Evolutionary conservation across 2,329 filamentous ascomycete genomes (phyloP), one percentile per base, ranked within the genome.

Genomic region (Phialophora expanda): DNA sequence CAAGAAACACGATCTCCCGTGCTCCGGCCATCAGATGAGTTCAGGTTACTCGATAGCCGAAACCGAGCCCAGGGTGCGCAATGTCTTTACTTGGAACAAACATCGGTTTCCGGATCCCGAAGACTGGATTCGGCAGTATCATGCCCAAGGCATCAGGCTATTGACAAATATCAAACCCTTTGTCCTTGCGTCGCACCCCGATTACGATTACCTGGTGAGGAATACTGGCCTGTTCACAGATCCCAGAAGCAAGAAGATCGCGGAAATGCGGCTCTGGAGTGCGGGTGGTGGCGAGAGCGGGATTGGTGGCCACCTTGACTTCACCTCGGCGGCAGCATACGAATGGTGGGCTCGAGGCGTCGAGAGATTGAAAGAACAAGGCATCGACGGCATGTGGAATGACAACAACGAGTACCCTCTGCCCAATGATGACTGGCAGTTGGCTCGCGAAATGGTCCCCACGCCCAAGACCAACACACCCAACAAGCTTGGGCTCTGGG

Each of bases 381-480:
- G 89, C 0, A 89, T 92, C 63, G 89, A 91, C 70, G 89, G 84
- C 56, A 90, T 91, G 78, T 92, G 90, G 89, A 92, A 92, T 70
- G 89, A 92, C 74, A 92, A 92, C 76, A 92, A 91, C 70, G 89
- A 92, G 75, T 92, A 91, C 74, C 87, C 86, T 0, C 82, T 90
- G 2, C 83, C 87, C 0, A 81, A 86, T 66, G 89, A 92, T 66
- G 80, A 84, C 26, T 91, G 89, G 89, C 77, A 86, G 63, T 84
- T 87, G 59, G 84, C 85, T 0, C 78, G 90, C 0, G 82, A 87
- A 44, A 48, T 50, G 6, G 12, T 69, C 4, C 60, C 60, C 7
- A 22, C n/a, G 44, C 11, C 78, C 80, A 44, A 76, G 75, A 1
- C 75, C 76, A 48, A 74, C 78, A 17, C 69, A 73, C 0, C 77